Evolutionary conservation across 345 rosid species (phyloP), one percentile per base, ranked within the genome.

Genomic region (Angophora floribunda): DNA sequence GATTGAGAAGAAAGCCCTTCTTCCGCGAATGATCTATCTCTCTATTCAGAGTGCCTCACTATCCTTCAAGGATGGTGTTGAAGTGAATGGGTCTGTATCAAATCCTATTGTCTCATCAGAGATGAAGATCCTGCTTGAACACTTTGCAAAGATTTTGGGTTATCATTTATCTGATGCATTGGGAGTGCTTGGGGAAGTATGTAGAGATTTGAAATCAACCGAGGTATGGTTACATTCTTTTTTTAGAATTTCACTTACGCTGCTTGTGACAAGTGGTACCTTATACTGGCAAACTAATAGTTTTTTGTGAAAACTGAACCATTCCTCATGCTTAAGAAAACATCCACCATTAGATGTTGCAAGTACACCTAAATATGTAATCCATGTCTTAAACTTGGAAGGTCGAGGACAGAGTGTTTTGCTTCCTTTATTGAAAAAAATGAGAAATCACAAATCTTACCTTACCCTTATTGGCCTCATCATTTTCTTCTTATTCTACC

Each of bases 11-110:
- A 96, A 90, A 90, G 94, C 97, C 89, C 96, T 98, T 89, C 92
- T 98, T 85, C 99, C 99, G 55, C 97, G 99, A 79, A 86, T 98
- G 95, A 89, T 98, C 89, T 96, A 93, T 89, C 91, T 96, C 86
- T 97, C 99, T n/a, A 92, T 96, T 91, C 98, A 94, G 89, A 93
- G 95, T 91, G 92, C 97, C 26, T 90, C 96, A 85, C 89, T 90
- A 49, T 91, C 96, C 9, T 75, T 92, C 13, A 98, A 94, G 93
- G 97, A 92, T 84, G 92, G 89, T 90, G 65, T 91, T 90, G 96
- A 92, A 91, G 87, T 80, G 88, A 95, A 97, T 88, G 98, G 97
- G 51, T 91, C 97, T 88, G 80, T 88, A 59, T 89, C 94, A 90
- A 96, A 91, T 88, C 86, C 93, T 86, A 93, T 94, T 87, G 86